Evolutionary conservation across 345 rosid species (phyloP), one percentile per base, ranked within the genome.

Genomic region (Gossypium stocksii): DNA sequence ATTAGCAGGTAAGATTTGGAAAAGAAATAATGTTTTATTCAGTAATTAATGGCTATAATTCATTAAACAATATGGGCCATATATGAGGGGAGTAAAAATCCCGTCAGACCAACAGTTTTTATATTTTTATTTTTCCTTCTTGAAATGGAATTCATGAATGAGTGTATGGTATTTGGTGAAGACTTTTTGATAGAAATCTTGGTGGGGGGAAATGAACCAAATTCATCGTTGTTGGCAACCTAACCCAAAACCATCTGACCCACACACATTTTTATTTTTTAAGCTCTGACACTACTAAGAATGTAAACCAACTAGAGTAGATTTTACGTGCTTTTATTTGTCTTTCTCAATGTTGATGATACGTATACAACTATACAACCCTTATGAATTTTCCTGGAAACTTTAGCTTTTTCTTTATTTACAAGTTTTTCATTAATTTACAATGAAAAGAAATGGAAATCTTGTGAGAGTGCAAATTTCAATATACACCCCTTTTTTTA

Each of bases 221-320:
- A 45, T 68, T 15, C 53, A 65, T 64, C 16, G 79, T 73, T 74
- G 16, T 23, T 9, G 80, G 58, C 76, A 49, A 80, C 78, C 80
- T 23, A 65, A 74, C 83, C 78, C 76, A 70, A 74, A 56, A 41
- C 63, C 46, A 71, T 54, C 34, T 65, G 73, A 73, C 52, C 77
- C 52, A 67, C 23, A 20, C 38, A 4, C 38, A 4, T 34, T 34
- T 34, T 34, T 34, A 5, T 34, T 34, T 34, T 5, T 34, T 34
- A 34, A 34, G 1, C 41, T 34, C 41, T 1, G 41, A 5, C 7
- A 34, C 41, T 34, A 34, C 41, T 34, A 34, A 34, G 7, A 34
- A 34, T 34, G 6, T 34, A 34, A 34, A 34, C 41, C 41, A 34
- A 34, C 41, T 34, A 4, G 41, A 34, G 41, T 34, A 5, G 41